Evolutionary conservation across 2,329 filamentous ascomycete species (phyloP).

Genomic region (Bipolaris zeicola): DNA sequence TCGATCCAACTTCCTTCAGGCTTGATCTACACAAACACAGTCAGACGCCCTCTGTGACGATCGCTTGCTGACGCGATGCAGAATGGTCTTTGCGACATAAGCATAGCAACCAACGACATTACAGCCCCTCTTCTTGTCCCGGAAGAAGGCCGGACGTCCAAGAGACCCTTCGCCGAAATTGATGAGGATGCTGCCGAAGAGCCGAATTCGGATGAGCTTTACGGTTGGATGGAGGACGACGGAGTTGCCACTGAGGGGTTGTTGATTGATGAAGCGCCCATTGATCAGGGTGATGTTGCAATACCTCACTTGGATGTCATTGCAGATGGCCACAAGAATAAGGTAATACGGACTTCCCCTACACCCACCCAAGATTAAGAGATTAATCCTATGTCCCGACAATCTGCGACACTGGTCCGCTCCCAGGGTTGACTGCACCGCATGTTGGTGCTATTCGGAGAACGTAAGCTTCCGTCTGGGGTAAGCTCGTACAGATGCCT

Average conservation of each 20-base stretch:
- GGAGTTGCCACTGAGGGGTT: slow-evolving; percentile 53
- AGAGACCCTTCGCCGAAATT: slow-evolving; percentile 64
- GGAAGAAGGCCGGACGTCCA: slow-evolving; percentile 52
- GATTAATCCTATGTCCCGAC: neutral
- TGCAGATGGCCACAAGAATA: slow-evolving; percentile 31
- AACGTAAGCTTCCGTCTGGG: slow-evolving; percentile 17
- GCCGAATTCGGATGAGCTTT: slow-evolving; percentile 67
- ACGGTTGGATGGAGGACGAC: slow-evolving; percentile 72
- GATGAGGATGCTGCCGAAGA: slow-evolving; percentile 67
- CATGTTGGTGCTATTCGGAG: slow-evolving; percentile 26
- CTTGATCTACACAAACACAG: slow-evolving; percentile 29
- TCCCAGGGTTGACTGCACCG: slow-evolving; percentile 12
- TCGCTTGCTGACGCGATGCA: slow-evolving; percentile 32
- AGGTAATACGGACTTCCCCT: slow-evolving; percentile 34
- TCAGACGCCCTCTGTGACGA: slow-evolving; percentile 15
- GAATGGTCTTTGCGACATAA: slow-evolving; percentile 43
- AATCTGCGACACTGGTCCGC: slow-evolving; percentile 1
- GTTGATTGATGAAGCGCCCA: slow-evolving; percentile 40
- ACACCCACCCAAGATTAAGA: slow-evolving; percentile 24
- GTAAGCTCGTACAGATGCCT: slow-evolving; percentile 20
- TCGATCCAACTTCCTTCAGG: slow-evolving; percentile 39
- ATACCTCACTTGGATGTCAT: slow-evolving; percentile 23
- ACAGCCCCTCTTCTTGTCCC: slow-evolving; percentile 28
- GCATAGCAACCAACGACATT: slow-evolving; percentile 40
- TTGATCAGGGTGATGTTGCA: slow-evolving; percentile 20